Evolutionary conservation across 345 rosid genomes (phyloP).

Genomic region (Citropsis articulata): DNA sequence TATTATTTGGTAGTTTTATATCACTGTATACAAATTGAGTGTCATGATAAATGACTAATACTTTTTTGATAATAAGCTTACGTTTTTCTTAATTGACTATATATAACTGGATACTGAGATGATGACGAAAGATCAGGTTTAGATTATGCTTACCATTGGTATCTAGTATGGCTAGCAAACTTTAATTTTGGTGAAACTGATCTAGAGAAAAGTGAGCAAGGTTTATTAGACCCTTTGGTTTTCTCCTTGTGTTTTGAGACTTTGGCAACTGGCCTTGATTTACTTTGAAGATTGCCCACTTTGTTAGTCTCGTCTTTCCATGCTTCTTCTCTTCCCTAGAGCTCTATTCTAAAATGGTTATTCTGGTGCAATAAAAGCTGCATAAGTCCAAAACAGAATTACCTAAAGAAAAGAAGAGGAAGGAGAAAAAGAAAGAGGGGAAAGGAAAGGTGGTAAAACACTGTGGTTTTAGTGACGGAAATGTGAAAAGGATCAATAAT

Average conservation of each 20-base stretch:
- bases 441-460: slow-evolving; percentile 27
- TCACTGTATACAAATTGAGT: not conserved
- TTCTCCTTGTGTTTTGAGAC: not conserved
- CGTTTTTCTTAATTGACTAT: not conserved
- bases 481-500: slow-evolving; percentile 9
- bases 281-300: not conserved
- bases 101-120: not conserved
- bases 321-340: slow-evolving; percentile 4
- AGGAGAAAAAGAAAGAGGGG: slow-evolving; percentile 20
- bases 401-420: slow-evolving; percentile 22
- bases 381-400: slow-evolving; percentile 39
- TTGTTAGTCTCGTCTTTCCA: not conserved
- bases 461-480: slow-evolving; percentile 10
- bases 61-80: not conserved
- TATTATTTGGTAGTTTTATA: not conserved
- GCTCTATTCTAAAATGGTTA: slow-evolving; percentile 35
- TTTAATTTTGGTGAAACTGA: not conserved
- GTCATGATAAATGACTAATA: not conserved
- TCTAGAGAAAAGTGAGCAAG: not conserved
- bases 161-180: not conserved
- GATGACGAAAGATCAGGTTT: not conserved
- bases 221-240: not conserved
- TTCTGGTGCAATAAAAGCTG: slow-evolving; percentile 53
- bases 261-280: not conserved
- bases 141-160: not conserved